Conservation (phyloP, 192 early-diverging fungal genomes). For the Backusella liffmaniae region DNA sequence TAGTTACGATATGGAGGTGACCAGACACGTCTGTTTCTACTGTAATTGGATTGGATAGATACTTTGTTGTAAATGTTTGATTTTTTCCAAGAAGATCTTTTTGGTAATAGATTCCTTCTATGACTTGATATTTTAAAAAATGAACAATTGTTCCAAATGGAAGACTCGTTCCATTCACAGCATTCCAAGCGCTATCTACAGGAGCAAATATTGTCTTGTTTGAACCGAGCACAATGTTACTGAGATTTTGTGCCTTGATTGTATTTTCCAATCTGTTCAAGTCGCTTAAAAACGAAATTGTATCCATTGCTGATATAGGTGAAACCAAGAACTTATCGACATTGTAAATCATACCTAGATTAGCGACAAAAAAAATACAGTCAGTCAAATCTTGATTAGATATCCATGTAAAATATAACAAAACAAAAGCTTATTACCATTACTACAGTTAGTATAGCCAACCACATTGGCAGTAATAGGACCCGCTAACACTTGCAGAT, state of each 20-base stretch:
- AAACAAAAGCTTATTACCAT: neutral
- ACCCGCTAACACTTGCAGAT: neutral
- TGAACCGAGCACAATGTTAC: neutral
- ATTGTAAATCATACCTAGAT: neutral
- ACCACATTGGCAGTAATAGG: constrained; percentile 8
- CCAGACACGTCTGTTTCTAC: neutral
- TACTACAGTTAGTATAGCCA: neutral
- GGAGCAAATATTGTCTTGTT: constrained; percentile 19
- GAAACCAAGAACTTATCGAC: neutral
- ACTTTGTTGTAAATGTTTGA: neutral
- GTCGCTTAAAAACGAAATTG: neutral
- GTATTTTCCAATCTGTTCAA: constrained; percentile 4
- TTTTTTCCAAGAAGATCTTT: neutral
- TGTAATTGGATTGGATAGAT: neutral
- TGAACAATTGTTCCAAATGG: constrained; percentile 16
- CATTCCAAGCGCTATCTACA: constrained; percentile 5
- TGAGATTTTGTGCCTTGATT: constrained; percentile 12
- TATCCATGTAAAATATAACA: neutral
- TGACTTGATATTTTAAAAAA: constrained; percentile 12
- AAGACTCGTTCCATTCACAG: neutral
- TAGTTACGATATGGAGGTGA: neutral
- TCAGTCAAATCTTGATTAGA: neutral
- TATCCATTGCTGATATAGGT: neutral
- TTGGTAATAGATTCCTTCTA: constrained; percentile 8
- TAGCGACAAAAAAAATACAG: neutral